Conservation (phyloP, 176 grass and related monocot species). For the Leersia perrieri region DNA sequence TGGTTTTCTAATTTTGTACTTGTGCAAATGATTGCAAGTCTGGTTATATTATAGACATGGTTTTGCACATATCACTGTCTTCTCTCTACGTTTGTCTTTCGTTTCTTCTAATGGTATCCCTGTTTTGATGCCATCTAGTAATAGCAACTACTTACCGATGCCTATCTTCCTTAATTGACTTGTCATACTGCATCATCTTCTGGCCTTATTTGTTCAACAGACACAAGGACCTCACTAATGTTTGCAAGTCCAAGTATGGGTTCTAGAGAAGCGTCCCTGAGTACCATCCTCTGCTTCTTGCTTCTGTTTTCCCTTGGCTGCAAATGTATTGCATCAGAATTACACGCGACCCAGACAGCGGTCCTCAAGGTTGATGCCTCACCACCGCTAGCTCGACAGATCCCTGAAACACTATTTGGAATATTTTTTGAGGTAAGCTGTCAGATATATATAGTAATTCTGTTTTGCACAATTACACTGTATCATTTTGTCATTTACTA, state of each 20-base stretch:
- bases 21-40: not conserved
- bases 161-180: not conserved
- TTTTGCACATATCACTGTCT: not conserved
- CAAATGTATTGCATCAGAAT: constrained; percentile 42
- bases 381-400: constrained; percentile 44
- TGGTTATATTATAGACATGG: not conserved
- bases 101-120: not conserved
- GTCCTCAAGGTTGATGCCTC: constrained; percentile 64
- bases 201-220: constrained; percentile 1
- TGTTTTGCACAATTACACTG: not conserved
- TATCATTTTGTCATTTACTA: not conserved
- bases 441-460: not conserved
- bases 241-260: constrained; percentile 31
- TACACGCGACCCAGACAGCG: constrained; percentile 53
- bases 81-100: not conserved
- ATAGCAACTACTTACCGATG: not conserved
- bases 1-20: not conserved
- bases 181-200: not conserved
- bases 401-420: constrained; percentile 81
- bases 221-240: not conserved
- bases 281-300: constrained; percentile 6
- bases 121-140: not conserved
- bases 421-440: constrained; percentile 88
- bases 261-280: not conserved
- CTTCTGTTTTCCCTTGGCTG: constrained; percentile 1